A percentile compares a stretch with the other conserved stretches of the same genome.
These are phyloP conservation scores for Umbelopsis sp. DNA, from an alignment of 192 early-diverging fungal genomes.

Conservation along the genomic window DNA sequence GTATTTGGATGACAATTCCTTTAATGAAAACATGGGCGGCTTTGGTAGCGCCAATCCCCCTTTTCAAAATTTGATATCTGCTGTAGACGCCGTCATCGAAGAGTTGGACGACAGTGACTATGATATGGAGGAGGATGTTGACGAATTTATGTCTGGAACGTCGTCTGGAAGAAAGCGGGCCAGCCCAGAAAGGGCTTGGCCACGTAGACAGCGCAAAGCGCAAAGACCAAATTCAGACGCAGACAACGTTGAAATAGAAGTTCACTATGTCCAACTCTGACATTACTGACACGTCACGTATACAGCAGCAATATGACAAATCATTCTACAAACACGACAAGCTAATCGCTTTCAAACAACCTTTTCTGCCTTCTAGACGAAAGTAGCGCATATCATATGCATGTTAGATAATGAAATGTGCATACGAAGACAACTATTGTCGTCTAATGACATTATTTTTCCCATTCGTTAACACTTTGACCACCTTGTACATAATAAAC, in stretches of 20 bases:
- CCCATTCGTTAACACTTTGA: background rate
- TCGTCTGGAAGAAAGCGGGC: background rate
- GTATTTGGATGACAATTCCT: background rate
- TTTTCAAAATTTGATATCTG: background rate
- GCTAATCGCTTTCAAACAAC: too few species aligned
- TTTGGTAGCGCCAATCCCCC: background rate
- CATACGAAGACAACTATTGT: too few species aligned
- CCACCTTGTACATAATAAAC: conserved; percentile 1
- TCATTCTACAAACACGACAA: too few species aligned
- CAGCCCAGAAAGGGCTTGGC: background rate
- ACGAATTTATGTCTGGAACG: background rate
- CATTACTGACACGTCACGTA: background rate
- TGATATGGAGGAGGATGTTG: conserved; percentile 1
- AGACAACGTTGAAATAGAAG: background rate
- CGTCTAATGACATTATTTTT: background rate
- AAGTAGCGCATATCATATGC: too few species aligned
- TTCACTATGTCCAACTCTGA: background rate
- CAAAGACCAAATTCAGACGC: background rate
- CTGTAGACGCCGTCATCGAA: background rate
- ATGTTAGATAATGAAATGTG: too few species aligned
- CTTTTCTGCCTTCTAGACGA: too few species aligned
- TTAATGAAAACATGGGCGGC: background rate
- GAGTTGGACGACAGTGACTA: conserved; percentile 1
- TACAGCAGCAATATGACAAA: background rate
- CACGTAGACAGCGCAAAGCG: background rate